Evolutionary conservation across 306 rosid species (phyloP).

Genomic region (Senna siamea): DNA sequence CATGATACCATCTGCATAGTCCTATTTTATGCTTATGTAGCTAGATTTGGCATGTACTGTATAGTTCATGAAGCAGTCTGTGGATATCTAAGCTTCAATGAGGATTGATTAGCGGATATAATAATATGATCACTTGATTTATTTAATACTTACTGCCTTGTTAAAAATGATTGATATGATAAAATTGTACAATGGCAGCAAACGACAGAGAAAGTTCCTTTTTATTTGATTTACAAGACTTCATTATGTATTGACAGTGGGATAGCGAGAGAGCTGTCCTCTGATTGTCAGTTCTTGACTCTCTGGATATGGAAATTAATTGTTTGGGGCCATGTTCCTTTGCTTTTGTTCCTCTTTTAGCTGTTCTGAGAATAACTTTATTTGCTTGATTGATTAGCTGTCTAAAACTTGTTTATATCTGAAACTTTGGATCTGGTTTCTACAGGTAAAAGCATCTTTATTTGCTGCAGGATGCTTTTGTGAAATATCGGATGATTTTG

Average conservation of each 20-base stretch:
- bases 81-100: neutral
- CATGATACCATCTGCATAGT: slow-evolving; percentile 7
- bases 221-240: slow-evolving; percentile 28
- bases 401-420: slow-evolving; percentile 29
- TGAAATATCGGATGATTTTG: slow-evolving; percentile 83
- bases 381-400: slow-evolving; percentile 28
- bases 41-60: neutral
- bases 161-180: neutral
- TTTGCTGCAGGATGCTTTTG: slow-evolving; percentile 88
- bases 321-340: slow-evolving; percentile 19
- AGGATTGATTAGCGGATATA: neutral
- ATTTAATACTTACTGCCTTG: neutral
- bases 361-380: slow-evolving; percentile 12
- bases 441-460: slow-evolving; percentile 72
- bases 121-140: neutral
- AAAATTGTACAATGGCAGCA: slow-evolving; percentile 19
- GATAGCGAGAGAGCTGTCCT: slow-evolving; percentile 8
- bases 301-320: neutral
- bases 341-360: slow-evolving; percentile 22
- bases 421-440: slow-evolving; percentile 31
- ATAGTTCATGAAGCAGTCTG: neutral
- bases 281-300: neutral
- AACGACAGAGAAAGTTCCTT: neutral
- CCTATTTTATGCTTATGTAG: slow-evolving; percentile 14
- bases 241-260: slow-evolving; percentile 11